These are phyloP conservation scores for Exophiala phaeomuriformis DNA, from an alignment of 2,329 filamentous ascomycete genomes.

Conservation along the genomic window DNA sequence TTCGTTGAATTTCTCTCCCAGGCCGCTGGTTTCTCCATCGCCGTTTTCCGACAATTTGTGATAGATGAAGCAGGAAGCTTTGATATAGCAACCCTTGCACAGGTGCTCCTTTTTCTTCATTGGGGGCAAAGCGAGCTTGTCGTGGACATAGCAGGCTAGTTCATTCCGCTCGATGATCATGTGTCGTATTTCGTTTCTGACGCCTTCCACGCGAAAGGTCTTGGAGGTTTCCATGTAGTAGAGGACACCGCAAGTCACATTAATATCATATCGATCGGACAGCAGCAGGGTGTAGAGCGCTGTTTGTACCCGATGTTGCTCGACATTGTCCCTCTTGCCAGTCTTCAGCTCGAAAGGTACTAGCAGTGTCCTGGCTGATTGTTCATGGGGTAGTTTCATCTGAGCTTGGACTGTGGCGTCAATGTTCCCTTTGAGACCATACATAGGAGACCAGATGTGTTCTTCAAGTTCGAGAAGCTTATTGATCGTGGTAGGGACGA, in stretches of 20 bases:
- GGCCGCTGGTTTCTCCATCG: conserved; percentile 68
- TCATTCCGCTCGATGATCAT: conserved; percentile 97
- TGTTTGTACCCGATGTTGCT: conserved; percentile 84
- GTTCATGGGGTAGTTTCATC: conserved; percentile 61
- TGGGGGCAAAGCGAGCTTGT: conserved; percentile 72
- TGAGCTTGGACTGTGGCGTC: conserved; percentile 90
- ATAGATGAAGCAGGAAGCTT: conserved; percentile 84
- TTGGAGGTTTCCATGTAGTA: conserved; percentile 93
- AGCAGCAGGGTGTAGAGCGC: conserved; percentile 87
- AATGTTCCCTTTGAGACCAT: conserved; percentile 93
- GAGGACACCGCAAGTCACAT: conserved; percentile 80
- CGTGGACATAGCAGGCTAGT: conserved; percentile 74
- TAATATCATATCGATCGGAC: conserved; percentile 87
- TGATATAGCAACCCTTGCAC: conserved; percentile 84
- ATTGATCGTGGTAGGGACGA: conserved; percentile 74
- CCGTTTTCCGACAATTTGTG: conserved; percentile 85
- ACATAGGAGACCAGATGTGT: conserved; percentile 97
- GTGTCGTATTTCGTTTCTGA: conserved; percentile 81
- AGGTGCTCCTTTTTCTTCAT: conserved; percentile 77
- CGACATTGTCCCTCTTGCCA: conserved; percentile 68
- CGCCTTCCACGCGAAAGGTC: conserved; percentile 73
- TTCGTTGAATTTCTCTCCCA: conserved; percentile 75
- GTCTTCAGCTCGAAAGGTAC: conserved; percentile 96
- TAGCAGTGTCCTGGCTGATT: conserved; percentile 58
- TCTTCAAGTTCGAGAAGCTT: conserved; percentile 96